Conservation (phyloP, 75 land plant genomes). For the Sequoiadendron giganteum region DNA sequence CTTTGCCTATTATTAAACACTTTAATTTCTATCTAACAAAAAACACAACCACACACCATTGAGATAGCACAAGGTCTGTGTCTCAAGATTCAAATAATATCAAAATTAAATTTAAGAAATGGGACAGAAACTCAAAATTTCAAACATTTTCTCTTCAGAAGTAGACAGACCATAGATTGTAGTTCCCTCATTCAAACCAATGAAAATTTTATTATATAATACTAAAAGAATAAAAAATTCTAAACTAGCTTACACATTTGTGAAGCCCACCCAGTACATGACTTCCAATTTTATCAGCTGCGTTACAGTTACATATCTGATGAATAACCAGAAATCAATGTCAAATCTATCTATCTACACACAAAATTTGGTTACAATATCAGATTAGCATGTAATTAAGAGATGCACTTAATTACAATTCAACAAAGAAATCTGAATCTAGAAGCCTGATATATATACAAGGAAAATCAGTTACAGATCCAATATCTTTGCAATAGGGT, state of each 20-base stretch:
- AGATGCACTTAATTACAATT: conserved; percentile 9
- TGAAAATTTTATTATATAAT: not conserved
- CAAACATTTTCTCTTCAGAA: not conserved
- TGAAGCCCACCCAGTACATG: not conserved
- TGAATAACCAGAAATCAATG: not conserved
- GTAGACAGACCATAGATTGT: not conserved
- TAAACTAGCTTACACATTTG: not conserved
- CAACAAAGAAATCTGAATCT: not conserved
- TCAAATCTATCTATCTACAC: not conserved
- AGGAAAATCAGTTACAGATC: conserved; percentile 30
- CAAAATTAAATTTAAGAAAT: not conserved
- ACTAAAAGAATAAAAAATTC: conserved; percentile 9
- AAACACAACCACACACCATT: not conserved
- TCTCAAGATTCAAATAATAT: not conserved
- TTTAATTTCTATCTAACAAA: not conserved
- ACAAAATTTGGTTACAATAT: conserved; percentile 2
- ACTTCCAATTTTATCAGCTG: not conserved
- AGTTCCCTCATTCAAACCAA: not conserved
- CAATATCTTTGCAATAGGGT: conserved; percentile 59
- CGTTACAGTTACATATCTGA: conserved; percentile 1
- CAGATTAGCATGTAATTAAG: conserved; percentile 10
- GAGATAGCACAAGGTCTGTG: not conserved
- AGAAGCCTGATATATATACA: not conserved
- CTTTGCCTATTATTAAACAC: not conserved
- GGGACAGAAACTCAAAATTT: not conserved